Evolutionary conservation across 2,329 filamentous ascomycete species (phyloP), one percentile per base, ranked within the genome.

Genomic region (Pestalotiopsis fici): DNA sequence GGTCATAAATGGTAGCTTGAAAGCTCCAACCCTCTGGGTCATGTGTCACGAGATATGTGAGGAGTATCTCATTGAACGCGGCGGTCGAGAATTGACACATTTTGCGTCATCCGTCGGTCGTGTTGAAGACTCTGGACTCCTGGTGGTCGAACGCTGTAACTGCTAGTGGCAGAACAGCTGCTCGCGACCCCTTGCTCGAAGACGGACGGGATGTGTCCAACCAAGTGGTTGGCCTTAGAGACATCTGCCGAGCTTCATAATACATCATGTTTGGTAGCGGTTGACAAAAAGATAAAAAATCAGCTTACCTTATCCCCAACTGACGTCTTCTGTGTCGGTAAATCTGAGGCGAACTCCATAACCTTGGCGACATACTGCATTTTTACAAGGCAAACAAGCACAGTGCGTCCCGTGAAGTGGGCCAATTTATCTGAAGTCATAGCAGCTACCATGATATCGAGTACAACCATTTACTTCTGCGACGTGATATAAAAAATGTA

Each of bases 1-100:
- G 81, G 81, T 83, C 80, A 77, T 76, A 61, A 83, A 60, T 83
- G 81, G 81, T 83, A 77, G 81, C 82, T 83, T 83, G 76, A 83
- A 80, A 83, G 81, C 81, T 82, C 81, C 81, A 79, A 82, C 81
- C 81, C 80, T 81, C 70, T 60, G 65, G 50, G 64, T 59, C 47
- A 61, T 43, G 66, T 65, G 66, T 60, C 59, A 67, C 57, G 66
- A 63, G 59, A 63, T 62, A 63, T 54, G 47, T 55, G 39, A 12
- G 11, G 43, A 25, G 31, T 47, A 31, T 55, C 61, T 64, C 61
- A 28, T 11, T 64, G 47, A 28, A 55, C 47, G 37, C 25, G 43
- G 15, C 9, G 43, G 18, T 47, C 21, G 39, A 23, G 18, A 39
- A 15, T 27, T 54, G 47, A 27, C 54, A 55, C 61, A 55, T 18